phyloP scores from a whole-genome alignment of 2,329 filamentous ascomycete genomes.

The Alternaria ventricosa region DNA sequence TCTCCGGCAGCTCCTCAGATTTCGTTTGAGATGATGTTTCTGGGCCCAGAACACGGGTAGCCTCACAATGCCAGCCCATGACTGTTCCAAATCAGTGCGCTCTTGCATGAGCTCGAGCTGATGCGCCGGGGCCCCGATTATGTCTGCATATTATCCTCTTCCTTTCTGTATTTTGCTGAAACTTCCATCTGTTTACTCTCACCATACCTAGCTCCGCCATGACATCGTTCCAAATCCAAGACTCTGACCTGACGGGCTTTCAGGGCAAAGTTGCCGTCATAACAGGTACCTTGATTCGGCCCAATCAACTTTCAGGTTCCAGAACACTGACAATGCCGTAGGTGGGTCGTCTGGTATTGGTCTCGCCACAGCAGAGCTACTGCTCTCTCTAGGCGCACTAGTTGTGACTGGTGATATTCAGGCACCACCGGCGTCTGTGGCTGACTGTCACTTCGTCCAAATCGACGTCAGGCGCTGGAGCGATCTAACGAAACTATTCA shows the following conservation, averaged over 20 bases:
- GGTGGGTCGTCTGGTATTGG: conserved; percentile 67
- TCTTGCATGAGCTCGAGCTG: background rate
- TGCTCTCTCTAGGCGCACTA: conserved; percentile 60
- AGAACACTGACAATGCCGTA: conserved; percentile 18
- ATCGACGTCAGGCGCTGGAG: conserved; percentile 59
- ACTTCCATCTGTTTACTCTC: background rate
- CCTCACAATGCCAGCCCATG: background rate
- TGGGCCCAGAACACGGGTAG: background rate
- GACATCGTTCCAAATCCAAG: conserved; percentile 29
- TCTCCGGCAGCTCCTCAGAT: background rate
- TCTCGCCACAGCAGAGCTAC: conserved; percentile 59
- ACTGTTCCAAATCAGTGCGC: background rate
- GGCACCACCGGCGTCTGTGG: conserved; percentile 32
- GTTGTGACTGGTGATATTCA: conserved; percentile 64
- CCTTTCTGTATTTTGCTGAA: background rate
- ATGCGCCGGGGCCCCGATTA: background rate
- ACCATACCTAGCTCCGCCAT: conserved; percentile 12
- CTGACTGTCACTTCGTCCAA: conserved; percentile 33
- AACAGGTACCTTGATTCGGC: conserved; percentile 18
- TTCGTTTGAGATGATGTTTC: conserved; percentile 7
- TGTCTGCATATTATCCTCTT: conserved; percentile 9
- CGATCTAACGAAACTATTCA: conserved; percentile 60
- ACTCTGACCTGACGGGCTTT: conserved; percentile 24
- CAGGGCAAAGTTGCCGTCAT: conserved; percentile 30
- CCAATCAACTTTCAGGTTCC: background rate